Conservation (phyloP, 257 asterid species). For the Capsicum rhomboideum region DNA sequence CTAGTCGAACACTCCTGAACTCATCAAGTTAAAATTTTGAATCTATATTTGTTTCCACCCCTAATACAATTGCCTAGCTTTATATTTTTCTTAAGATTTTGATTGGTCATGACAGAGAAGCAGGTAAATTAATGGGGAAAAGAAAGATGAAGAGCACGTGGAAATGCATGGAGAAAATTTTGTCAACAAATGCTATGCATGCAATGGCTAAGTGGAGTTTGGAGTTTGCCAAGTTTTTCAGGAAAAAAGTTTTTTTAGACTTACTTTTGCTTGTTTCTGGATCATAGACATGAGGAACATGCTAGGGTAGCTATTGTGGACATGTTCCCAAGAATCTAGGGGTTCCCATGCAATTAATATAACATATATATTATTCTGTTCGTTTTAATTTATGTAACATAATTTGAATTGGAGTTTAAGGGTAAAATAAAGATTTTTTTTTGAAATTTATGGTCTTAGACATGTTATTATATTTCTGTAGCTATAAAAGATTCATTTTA, state of each 20-base stretch:
- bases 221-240: conserved; percentile 2
- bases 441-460: not conserved
- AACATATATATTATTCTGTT: not conserved
- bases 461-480: not conserved
- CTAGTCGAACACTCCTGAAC: too few species aligned
- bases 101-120: not conserved
- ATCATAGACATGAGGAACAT: not conserved
- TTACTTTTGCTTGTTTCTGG: conserved; percentile 7
- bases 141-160: not conserved
- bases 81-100: not conserved
- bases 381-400: not conserved
- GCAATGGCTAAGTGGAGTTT: conserved; percentile 9
- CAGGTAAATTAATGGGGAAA: not conserved
- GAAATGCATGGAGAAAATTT: not conserved
- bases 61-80: not conserved
- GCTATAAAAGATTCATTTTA: not conserved
- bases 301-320: not conserved
- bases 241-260: not conserved
- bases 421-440: rapidly evolving
- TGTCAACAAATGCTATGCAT: conserved; percentile 21
- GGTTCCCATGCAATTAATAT: not conserved
- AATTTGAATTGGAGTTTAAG: not conserved
- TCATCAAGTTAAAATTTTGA: not conserved
- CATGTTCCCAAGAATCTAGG: not conserved
- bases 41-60: too few species aligned